Percentiles rank a stretch among this genome's conserved stretches.
Conservation (phyloP, 73 alveolate species). For the Paramecium pentaurelia region DNA sequence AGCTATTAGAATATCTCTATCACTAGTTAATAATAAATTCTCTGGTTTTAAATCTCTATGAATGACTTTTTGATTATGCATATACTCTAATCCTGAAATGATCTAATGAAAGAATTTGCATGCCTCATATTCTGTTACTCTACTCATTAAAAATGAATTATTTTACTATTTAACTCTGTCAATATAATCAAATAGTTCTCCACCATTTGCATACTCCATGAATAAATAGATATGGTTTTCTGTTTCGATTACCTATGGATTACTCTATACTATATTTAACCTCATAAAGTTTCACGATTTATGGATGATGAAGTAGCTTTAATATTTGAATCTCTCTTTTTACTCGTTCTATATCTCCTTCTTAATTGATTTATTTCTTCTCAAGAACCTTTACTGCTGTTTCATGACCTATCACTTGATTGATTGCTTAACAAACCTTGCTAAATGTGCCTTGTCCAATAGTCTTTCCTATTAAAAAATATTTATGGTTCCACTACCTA, state of each 20-base stretch:
- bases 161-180: conserved; percentile 42
- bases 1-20: conserved; percentile 54
- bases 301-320: conserved; percentile 86
- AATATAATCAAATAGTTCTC: conserved; percentile 93
- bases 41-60: conserved; percentile 71
- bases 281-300: conserved; percentile 85
- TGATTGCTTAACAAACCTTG: background rate
- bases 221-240: conserved; percentile 72
- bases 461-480: background rate
- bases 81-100: conserved; percentile 70
- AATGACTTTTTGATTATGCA: conserved; percentile 44
- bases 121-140: conserved; percentile 79
- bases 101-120: conserved; percentile 79
- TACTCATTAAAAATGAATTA: conserved; percentile 24
- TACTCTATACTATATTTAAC: background rate
- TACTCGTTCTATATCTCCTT: conserved; percentile 87
- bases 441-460: conserved; percentile 40
- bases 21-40: conserved; percentile 41
- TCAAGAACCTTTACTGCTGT: conserved; percentile 57
- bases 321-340: conserved; percentile 91
- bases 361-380: background rate
- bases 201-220: conserved; percentile 94
- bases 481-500: background rate
- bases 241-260: conserved; percentile 67
- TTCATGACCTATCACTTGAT: background rate